A percentile compares a stretch with the other conserved stretches of the same genome.
These are phyloP conservation scores for Amanita phalloides DNA, from an alignment of 768 basidiomycete genomes.

Conservation along the genomic window DNA sequence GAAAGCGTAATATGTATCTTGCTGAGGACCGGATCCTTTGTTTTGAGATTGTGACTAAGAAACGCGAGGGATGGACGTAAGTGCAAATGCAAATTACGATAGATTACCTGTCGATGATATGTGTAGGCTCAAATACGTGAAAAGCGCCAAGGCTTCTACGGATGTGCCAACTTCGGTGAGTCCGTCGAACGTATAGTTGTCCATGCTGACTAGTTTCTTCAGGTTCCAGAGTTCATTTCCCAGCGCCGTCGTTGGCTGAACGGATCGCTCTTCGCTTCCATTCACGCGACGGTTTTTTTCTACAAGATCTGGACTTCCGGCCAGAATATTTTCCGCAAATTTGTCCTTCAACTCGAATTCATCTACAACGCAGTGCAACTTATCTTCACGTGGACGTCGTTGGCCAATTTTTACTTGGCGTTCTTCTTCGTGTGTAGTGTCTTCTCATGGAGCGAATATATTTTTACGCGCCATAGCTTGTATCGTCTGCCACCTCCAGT, in stretches of 20 bases:
- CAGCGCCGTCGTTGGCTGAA: constrained; percentile 86
- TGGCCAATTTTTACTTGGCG: constrained; percentile 90
- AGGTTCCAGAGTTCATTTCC: constrained; percentile 89
- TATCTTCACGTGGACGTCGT: constrained; percentile 87
- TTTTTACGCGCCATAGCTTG: constrained; percentile 37
- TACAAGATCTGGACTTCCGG: constrained; percentile 85
- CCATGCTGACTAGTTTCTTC: constrained; percentile 1
- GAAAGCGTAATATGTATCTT: constrained; percentile 83
- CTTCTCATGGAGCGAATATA: background rate
- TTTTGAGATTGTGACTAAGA: constrained; percentile 91
- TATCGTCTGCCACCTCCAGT: constrained; percentile 56
- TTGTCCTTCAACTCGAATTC: constrained; percentile 72
- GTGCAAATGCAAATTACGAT: constrained; percentile 17
- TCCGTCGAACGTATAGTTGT: background rate
- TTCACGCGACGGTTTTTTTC: constrained; percentile 87
- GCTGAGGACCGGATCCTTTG: constrained; percentile 88
- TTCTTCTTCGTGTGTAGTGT: constrained; percentile 77
- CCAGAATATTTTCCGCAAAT: constrained; percentile 81
- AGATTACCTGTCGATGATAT: background rate
- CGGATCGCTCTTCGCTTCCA: constrained; percentile 86
- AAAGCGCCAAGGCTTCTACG: constrained; percentile 91
- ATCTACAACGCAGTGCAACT: constrained; percentile 87
- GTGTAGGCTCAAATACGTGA: constrained; percentile 72
- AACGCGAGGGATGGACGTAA: constrained; percentile 72
- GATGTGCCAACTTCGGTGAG: constrained; percentile 80